phyloP scores from a whole-genome alignment of 116 monocot genomes.

The Thalassia testudinum region DNA sequence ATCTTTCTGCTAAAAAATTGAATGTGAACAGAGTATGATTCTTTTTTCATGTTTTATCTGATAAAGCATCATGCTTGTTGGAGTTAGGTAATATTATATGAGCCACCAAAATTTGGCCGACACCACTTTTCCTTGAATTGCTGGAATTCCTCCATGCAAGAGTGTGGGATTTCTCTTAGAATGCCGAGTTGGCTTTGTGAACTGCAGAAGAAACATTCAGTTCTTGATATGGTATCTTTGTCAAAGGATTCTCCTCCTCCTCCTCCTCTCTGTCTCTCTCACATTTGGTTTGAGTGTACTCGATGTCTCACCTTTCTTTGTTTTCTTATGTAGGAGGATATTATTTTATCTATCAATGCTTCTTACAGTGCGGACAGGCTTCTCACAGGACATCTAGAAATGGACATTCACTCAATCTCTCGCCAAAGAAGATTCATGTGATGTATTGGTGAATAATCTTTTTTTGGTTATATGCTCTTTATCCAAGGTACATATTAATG shows the following conservation, averaged over 20 bases:
- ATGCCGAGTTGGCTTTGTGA: slow-evolving; percentile 49
- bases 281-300: neutral
- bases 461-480: neutral
- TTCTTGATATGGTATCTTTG: slow-evolving; percentile 41
- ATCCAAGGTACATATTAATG: neutral
- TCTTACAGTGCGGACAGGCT: slow-evolving; percentile 26
- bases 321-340: slow-evolving; percentile 22
- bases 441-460: neutral
- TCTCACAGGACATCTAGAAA: neutral
- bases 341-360: slow-evolving; percentile 63
- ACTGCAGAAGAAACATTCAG: slow-evolving; percentile 20
- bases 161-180: slow-evolving; percentile 6
- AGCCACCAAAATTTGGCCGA: slow-evolving; percentile 32
- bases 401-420: too few species aligned
- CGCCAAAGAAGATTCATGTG: slow-evolving; percentile 15
- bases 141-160: slow-evolving; percentile 28
- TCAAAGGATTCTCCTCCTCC: neutral
- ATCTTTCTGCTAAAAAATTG: too few species aligned
- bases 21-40: too few species aligned
- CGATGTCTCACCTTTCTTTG: neutral
- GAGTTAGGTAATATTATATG: slow-evolving; percentile 57
- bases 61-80: slow-evolving; percentile 2
- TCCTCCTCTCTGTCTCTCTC: neutral
- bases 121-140: slow-evolving; percentile 51
- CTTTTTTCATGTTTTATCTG: too few species aligned